Evolutionary conservation across 495 filamentous ascomycete genomes (phyloP).

Genomic region (Penicillium robsamsonii): DNA sequence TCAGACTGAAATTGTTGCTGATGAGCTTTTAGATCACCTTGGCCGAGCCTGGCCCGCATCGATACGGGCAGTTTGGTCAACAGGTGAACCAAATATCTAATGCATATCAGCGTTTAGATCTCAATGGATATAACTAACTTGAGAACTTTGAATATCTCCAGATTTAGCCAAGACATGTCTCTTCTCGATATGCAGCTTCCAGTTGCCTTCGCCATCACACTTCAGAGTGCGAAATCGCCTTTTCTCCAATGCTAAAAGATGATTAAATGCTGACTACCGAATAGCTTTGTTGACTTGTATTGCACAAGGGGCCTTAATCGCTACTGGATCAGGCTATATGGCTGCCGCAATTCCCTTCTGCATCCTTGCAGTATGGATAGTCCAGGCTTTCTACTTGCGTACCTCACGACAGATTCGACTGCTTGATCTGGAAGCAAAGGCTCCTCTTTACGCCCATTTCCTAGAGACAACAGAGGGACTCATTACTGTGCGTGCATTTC

Average conservation of each 20-base stretch:
- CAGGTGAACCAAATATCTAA: neutral
- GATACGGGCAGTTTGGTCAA: neutral
- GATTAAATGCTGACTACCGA: neutral
- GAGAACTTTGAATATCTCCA: neutral
- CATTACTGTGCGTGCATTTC: no score
- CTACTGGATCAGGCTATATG: no score
- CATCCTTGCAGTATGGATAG: no score
- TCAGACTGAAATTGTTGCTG: neutral
- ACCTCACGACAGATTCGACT: no score
- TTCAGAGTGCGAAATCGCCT: neutral
- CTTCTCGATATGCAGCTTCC: conserved; percentile 5
- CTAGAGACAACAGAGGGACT: no score
- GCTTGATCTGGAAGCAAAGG: no score
- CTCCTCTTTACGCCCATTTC: no score
- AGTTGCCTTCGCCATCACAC: neutral
- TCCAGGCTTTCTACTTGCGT: no score
- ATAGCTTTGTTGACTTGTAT: neutral
- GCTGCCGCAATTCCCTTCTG: no score
- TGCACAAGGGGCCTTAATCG: neutral
- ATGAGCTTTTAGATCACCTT: neutral
- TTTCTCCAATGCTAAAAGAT: neutral
- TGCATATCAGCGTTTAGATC: no score
- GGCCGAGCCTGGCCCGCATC: neutral
- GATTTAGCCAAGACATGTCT: neutral
- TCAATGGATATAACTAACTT: no score